Base-by-base conservation (phyloP, 2,329 filamentous ascomycete species). In the Phialophora verrucosa region DNA sequence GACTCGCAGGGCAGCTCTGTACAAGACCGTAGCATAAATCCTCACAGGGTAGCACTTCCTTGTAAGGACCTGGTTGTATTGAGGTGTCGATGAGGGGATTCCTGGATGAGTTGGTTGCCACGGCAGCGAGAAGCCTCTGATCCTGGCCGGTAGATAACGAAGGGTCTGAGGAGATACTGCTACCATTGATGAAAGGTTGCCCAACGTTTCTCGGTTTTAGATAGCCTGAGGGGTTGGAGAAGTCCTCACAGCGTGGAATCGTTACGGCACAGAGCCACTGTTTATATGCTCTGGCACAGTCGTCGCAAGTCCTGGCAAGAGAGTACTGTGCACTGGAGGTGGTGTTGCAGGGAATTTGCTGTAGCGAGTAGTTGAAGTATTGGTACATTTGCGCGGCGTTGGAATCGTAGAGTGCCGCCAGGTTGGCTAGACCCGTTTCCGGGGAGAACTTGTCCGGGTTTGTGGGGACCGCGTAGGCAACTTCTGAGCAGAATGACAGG, bases 181-280 rank as follows among this genome's bases (percentile, higher is more conserved):
- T 85, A n/a, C 89, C 88, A 74, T 96, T 90, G 20, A 90, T 84
- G 72, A 93, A 94, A 0, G 84, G 73, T 66, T 89, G 87, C 35
- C 83, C 87, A 61, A 92, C 85, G 74, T 94, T 95, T 54, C 95
- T 90, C 23, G 84, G 82, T 67, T 88, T 86, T 2, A 92, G 83
- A 74, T 81, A 88, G 1, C 82, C 61, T 14, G 83, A 81, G 1
- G 77, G 73, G 57, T 83, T 86, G 59, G 84, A 86, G 73, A 91
- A 95, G 79, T 97, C 94, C 74, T 92, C 90, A 81, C 95, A 99
- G 32, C 93, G 91, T 0, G 95, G 95, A 68, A 99, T 95, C 17
- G 88, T 90, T 31, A 98, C 93, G 27, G 92, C 91, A 81, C 95
- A 99, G 23, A 99, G 88, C 95, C 95, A 99, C 74, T 88, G 84